phyloP scores from a whole-genome alignment of 805 yeast species.

The Ogataea glucozyma region DNA sequence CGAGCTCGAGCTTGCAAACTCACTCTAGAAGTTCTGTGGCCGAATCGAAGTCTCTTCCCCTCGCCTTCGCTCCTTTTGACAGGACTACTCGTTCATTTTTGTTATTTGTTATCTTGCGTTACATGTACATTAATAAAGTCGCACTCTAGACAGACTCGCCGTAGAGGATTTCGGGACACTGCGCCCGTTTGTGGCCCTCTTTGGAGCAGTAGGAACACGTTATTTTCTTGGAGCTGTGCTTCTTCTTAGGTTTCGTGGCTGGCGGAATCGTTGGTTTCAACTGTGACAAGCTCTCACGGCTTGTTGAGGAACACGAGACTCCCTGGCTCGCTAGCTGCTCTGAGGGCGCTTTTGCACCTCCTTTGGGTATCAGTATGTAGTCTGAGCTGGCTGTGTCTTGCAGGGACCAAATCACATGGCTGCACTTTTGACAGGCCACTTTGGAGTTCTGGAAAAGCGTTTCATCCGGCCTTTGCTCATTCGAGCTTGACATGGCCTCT shows the following conservation, averaged over 20 bases:
- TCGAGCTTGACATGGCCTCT: no score
- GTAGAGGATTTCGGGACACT: conserved; percentile 32
- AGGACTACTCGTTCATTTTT: background rate
- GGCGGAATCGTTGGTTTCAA: background rate
- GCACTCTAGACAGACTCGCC: conserved; percentile 12
- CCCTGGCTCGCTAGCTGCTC: no score
- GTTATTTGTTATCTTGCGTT: conserved; percentile 1
- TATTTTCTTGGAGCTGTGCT: conserved; percentile 27
- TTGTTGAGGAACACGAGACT: no score
- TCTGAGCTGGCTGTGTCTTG: conserved; percentile 12
- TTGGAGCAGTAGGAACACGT: conserved; percentile 37
- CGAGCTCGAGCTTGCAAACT: no score
- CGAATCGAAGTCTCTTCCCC: no score
- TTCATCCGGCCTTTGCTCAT: conserved; percentile 3
- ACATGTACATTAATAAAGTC: conserved; percentile 7
- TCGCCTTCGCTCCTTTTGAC: no score
- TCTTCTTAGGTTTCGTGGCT: conserved; percentile 5
- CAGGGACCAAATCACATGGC: conserved; percentile 13
- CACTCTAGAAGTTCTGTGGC: no score
- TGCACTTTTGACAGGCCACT: conserved; percentile 19
- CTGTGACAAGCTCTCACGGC: no score
- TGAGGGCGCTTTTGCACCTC: background rate
- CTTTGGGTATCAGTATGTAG: conserved; percentile 29
- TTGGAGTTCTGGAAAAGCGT: background rate
- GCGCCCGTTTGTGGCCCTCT: conserved; percentile 38